Conservation (phyloP, 2,329 filamentous ascomycete genomes). For the Aspergillus clavatus region DNA sequence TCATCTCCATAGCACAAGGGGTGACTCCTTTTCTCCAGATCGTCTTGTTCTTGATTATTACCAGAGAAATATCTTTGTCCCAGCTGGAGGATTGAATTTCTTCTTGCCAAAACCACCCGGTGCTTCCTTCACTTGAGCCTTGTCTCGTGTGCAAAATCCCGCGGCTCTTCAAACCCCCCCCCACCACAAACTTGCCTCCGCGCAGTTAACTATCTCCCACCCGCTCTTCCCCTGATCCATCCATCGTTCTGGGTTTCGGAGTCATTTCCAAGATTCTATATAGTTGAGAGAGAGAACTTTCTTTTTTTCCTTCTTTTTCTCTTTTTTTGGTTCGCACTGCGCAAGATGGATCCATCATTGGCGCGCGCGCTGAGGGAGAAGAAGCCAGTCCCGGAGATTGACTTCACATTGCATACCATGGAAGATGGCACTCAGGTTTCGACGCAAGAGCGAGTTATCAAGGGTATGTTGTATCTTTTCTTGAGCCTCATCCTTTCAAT, state of each 20-base stretch:
- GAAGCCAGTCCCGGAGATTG: constrained; percentile 93
- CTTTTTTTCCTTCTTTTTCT: no score
- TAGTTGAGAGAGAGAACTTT: no score
- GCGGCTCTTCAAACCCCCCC: constrained; percentile 19
- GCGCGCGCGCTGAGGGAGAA: constrained; percentile 92
- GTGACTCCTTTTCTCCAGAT: background rate
- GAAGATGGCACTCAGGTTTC: constrained; percentile 94
- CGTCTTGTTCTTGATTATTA: background rate
- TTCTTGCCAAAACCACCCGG: background rate
- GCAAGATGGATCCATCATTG: constrained; percentile 47
- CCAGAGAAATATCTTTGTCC: background rate
- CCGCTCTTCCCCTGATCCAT: constrained; percentile 2
- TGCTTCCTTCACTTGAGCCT: background rate
- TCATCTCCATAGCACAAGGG: background rate
- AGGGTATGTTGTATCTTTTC: constrained; percentile 66
- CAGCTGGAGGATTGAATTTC: background rate
- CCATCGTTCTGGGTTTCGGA: no score
- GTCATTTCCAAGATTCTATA: no score
- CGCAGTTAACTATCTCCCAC: constrained; percentile 7
- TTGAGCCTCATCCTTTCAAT: background rate
- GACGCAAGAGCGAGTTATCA: constrained; percentile 93
- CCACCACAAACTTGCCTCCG: constrained; percentile 16
- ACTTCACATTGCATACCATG: constrained; percentile 98
- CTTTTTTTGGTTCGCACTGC: constrained; percentile 2
- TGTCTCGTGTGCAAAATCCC: constrained; percentile 13